Evolutionary conservation across 1,139 yeast genomes (phyloP).

Genomic region (Blastobotrys buckinghamii): DNA sequence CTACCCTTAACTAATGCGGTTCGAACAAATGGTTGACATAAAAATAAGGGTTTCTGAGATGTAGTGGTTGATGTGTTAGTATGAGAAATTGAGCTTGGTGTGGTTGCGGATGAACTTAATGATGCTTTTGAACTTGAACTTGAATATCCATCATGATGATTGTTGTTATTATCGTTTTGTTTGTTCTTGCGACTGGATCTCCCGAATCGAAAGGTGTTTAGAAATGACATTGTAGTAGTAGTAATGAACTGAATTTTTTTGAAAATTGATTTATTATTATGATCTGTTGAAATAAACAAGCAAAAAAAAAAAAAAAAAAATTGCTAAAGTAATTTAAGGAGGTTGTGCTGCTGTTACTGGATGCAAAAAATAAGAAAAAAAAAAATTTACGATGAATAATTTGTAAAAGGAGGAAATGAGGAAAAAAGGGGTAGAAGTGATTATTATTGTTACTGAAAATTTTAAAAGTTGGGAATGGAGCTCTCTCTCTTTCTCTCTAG

Average conservation of each 20-base stretch:
- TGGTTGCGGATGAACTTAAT: conserved; percentile 2
- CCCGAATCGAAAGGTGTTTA: conserved; percentile 47
- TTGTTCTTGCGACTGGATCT: conserved; percentile 51
- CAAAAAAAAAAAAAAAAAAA: neutral
- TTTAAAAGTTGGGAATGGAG: too few species aligned
- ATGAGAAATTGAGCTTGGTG: conserved; percentile 4
- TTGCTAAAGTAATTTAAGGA: neutral
- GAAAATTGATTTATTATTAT: too few species aligned
- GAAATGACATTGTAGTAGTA: conserved; percentile 36
- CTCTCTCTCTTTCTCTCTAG: too few species aligned
- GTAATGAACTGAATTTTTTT: neutral
- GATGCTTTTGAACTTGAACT: neutral
- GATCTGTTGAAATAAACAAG: conserved; percentile 6
- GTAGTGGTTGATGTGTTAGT: neutral
- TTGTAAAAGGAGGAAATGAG: too few species aligned
- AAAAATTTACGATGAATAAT: too few species aligned
- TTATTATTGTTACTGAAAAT: too few species aligned
- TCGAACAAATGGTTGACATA: conserved; percentile 90
- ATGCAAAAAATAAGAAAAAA: too few species aligned
- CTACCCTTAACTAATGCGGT: conserved; percentile 97
- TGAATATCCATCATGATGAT: neutral
- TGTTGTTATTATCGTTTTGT: conserved; percentile 12
- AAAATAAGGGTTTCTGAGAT: conserved; percentile 50
- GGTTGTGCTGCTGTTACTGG: too few species aligned
- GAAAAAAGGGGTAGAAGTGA: neutral